These are phyloP conservation scores for Hanseniaspora mollemarum DNA, from an alignment of 805 yeast species.

Conservation along the genomic window DNA sequence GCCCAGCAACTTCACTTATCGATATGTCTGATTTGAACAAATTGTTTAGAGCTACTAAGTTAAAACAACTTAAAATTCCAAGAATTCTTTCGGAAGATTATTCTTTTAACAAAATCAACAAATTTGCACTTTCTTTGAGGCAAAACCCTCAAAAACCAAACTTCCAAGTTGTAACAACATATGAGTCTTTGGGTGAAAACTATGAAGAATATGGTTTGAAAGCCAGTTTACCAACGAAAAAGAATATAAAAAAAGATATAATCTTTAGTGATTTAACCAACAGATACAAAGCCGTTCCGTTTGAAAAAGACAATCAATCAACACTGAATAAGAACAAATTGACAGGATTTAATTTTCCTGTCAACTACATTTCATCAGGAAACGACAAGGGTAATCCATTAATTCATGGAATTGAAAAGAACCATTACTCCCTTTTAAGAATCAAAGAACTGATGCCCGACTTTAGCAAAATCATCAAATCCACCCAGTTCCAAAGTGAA, in stretches of 20 bases:
- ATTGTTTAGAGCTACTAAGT: slow-evolving; percentile 14
- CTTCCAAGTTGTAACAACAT: slow-evolving; percentile 62
- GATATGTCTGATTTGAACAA: slow-evolving; percentile 8
- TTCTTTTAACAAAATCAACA: slow-evolving; percentile 2
- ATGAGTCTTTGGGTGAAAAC: slow-evolving; percentile 45
- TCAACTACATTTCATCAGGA: slow-evolving; percentile 19
- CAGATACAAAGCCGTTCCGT: slow-evolving; percentile 33
- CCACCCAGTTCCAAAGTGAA: slow-evolving; percentile 34
- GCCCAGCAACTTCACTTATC: not conserved
- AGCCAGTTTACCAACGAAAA: slow-evolving; percentile 48
- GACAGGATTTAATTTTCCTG: slow-evolving; percentile 50
- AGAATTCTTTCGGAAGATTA: not conserved
- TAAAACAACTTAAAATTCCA: slow-evolving; percentile 11
- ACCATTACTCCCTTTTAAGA: not conserved
- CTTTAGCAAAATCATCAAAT: not conserved
- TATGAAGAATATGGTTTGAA: slow-evolving; percentile 71
- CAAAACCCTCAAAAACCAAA: slow-evolving; percentile 37
- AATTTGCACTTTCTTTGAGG: slow-evolving; percentile 18
- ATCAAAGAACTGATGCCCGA: slow-evolving; percentile 2
- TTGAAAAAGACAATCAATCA: slow-evolving; percentile 58
- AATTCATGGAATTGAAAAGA: slow-evolving; percentile 20
- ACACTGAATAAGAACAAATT: slow-evolving; percentile 54
- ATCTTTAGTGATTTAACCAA: slow-evolving; percentile 59
- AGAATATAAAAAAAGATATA: slow-evolving; percentile 46
- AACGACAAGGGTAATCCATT: slow-evolving; percentile 30